Evolutionary conservation across 768 basidiomycete species (phyloP), one percentile per base, ranked within the genome.

Genomic region (Boletus huronensis): DNA sequence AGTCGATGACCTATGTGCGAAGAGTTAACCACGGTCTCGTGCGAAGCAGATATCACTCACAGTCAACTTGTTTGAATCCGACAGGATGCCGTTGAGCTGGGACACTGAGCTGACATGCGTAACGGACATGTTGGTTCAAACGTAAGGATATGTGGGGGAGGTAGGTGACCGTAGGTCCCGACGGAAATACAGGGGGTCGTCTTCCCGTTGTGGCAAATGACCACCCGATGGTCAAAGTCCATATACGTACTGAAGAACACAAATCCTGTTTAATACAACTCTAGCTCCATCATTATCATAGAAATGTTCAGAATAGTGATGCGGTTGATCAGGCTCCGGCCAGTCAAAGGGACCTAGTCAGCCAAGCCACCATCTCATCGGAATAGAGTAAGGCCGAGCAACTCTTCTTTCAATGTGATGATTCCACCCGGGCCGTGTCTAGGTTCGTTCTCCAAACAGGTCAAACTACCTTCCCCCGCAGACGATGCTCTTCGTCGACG

Each of bases 1-100:
- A 93, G 71, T 93, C 90, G 56, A 93, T 89, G 55, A 93, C 85
- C 88, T 90, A 45, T 23, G 51, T 29, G 21, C 39, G 45, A 14
- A n/a, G 26, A 17, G 39, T 40, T 36, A 57, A 42, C 39, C 44
- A 25, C 11, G 2, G 23, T 29, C 16, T 23, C 36, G 36, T 19
- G 6, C 39, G 48, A 38, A 25, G 43, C 0, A 26, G 11, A 11
- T 3, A 23, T 57, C 0, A 54, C 76, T 64, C 51, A 90, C 89
- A 23, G 87, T 79, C 28, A 90, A 67, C 65, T 88, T 90, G 50
- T 80, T 78, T 3, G 81, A 81, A 61, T 80, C 78, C 7, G 77
- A 75, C 26, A 91, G 68, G 41, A 88, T 76, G 7, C 67, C 69
- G 48, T 85, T 78, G 52, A 92, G 79, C 53, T 90, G 79, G 6